Conservation (phyloP, 345 rosid species). For the Bruguiera parviflora region DNA sequence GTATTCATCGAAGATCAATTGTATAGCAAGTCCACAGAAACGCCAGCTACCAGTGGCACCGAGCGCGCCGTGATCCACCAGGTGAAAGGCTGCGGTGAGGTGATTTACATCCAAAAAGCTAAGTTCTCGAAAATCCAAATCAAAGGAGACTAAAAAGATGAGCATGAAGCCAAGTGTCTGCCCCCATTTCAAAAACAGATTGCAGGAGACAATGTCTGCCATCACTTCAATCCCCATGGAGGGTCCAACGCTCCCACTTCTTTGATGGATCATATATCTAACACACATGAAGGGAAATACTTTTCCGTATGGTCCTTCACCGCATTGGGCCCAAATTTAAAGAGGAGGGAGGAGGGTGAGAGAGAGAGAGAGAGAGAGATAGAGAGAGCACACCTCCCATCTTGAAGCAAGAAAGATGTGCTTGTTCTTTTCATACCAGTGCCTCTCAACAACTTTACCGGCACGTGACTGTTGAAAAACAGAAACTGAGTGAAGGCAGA, state of each 20-base stretch:
- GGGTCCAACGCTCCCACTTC: constrained; percentile 96
- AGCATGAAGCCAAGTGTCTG: too few relatives aligned
- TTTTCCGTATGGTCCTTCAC: background rate
- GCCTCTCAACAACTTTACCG: constrained; percentile 99
- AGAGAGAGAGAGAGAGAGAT: background rate
- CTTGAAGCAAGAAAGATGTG: constrained; percentile 98
- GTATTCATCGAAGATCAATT: too few relatives aligned
- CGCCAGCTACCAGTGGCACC: too few relatives aligned
- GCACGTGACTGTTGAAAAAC: constrained; percentile 75
- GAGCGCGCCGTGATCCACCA: too few relatives aligned
- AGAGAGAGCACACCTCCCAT: constrained; percentile 70
- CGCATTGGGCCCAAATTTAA: background rate
- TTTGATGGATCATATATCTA: constrained; percentile 83
- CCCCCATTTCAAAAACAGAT: too few relatives aligned
- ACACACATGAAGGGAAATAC: background rate
- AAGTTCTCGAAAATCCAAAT: too few relatives aligned
- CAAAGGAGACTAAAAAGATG: too few relatives aligned
- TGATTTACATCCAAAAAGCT: too few relatives aligned
- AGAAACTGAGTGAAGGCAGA: background rate
- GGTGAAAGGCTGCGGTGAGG: too few relatives aligned
- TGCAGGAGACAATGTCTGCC: background rate
- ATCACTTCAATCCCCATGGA: constrained; percentile 69
- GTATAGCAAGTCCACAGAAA: too few relatives aligned
- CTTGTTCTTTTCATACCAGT: constrained; percentile 99
- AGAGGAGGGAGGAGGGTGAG: background rate